Conservation (phyloP, 2,329 filamentous ascomycete genomes). For the Phaeoacremonium minimum region DNA sequence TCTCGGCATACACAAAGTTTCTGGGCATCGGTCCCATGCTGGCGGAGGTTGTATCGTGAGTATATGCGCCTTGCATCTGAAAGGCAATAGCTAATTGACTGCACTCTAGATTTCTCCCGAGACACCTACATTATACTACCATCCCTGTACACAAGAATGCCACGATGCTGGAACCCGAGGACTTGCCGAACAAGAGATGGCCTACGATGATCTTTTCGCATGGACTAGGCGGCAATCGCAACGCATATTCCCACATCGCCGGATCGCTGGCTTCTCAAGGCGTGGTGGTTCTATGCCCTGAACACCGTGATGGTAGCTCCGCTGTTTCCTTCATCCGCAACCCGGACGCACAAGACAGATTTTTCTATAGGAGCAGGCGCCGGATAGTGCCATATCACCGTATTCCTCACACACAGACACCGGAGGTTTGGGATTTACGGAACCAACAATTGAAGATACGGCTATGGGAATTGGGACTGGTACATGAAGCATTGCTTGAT, state of each 20-base stretch:
- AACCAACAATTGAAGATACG: slow-evolving; percentile 71
- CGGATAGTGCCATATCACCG: slow-evolving; percentile 41
- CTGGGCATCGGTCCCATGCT: slow-evolving; percentile 59
- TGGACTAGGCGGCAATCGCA: slow-evolving; percentile 74
- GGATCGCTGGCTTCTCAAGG: slow-evolving; percentile 78
- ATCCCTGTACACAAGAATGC: slow-evolving; percentile 73
- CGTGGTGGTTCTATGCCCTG: slow-evolving; percentile 73
- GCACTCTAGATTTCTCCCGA: slow-evolving; percentile 54
- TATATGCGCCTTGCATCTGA: slow-evolving; percentile 9
- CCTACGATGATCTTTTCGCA: slow-evolving; percentile 85
- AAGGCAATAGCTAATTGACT: slow-evolving; percentile 1
- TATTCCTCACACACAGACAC: slow-evolving; percentile 58
- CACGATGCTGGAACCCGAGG: slow-evolving; percentile 45
- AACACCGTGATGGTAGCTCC: slow-evolving; percentile 78
- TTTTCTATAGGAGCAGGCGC: slow-evolving; percentile 25
- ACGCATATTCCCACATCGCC: slow-evolving; percentile 79
- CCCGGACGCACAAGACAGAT: slow-evolving; percentile 40
- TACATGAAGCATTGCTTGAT: slow-evolving; percentile 63
- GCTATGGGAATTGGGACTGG: slow-evolving; percentile 71
- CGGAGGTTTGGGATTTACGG: slow-evolving; percentile 62
- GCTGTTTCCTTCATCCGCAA: slow-evolving; percentile 69
- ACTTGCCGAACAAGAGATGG: slow-evolving; percentile 54
- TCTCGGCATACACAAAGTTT: slow-evolving; percentile 74
- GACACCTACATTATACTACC: slow-evolving; percentile 68
- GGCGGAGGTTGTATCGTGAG: slow-evolving; percentile 57